Percentiles rank a stretch among this genome's conserved stretches.
Evolutionary conservation across 2,329 filamentous ascomycete species (phyloP).

Genomic region (Huntiella savannae): DNA sequence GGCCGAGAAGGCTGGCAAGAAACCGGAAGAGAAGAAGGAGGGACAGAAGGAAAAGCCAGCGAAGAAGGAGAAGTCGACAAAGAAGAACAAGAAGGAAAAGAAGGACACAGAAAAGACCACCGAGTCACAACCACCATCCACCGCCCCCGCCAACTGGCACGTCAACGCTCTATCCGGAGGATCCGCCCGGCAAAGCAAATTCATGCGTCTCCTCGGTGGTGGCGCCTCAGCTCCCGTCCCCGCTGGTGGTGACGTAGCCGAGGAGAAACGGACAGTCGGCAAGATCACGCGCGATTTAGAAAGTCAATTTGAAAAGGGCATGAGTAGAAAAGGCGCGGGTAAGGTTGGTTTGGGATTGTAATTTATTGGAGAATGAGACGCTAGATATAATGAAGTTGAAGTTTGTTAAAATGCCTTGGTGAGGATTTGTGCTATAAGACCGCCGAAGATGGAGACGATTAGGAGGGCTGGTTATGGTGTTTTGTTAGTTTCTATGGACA

Average conservation of each 20-base stretch:
- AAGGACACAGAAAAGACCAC: neutral
- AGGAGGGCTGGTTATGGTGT: neutral
- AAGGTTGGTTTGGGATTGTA: constrained; percentile 5
- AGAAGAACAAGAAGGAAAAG: neutral
- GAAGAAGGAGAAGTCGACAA: constrained; percentile 12
- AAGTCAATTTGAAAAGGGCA: constrained; percentile 36
- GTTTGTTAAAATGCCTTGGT: neutral
- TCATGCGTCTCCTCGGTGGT: constrained; percentile 35
- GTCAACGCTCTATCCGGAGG: constrained; percentile 32
- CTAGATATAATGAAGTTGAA: neutral
- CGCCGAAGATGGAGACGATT: neutral
- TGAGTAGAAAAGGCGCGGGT: constrained; percentile 28
- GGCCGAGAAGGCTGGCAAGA: constrained; percentile 14
- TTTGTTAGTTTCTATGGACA: neutral
- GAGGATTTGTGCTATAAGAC: neutral
- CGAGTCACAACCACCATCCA: neutral
- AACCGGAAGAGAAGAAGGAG: constrained; percentile 15
- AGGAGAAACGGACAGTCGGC: constrained; percentile 12
- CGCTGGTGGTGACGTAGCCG: neutral
- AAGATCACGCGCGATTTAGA: constrained; percentile 34
- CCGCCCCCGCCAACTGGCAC: constrained; percentile 26
- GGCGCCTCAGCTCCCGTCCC: constrained; percentile 16
- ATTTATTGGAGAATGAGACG: neutral
- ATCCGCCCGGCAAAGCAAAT: constrained; percentile 32
- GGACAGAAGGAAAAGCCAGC: constrained; percentile 15